Percentiles rank a stretch among this genome's conserved stretches.
Conservation (phyloP, 2,329 filamentous ascomycete genomes). For the Verticillium tricorpus region DNA sequence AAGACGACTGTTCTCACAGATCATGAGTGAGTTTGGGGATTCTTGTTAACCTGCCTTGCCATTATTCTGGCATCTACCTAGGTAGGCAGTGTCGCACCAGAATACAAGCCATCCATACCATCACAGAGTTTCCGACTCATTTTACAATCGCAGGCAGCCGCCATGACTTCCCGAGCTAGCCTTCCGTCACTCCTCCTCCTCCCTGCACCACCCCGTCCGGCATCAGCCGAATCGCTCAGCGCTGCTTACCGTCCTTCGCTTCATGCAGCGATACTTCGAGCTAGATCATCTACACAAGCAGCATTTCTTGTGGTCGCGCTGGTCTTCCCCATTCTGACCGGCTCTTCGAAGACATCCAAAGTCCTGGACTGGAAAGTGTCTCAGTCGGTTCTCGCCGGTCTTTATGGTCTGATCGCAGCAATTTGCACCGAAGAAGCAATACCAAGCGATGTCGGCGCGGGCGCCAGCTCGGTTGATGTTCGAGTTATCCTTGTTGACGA, state of each 20-base stretch:
- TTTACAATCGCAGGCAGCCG: too few relatives aligned
- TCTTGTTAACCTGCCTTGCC: too few relatives aligned
- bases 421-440: constrained; percentile 60
- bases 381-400: constrained; percentile 67
- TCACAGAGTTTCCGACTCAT: too few relatives aligned
- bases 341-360: constrained; percentile 42
- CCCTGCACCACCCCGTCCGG: constrained; percentile 56
- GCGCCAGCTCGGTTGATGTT: constrained; percentile 67
- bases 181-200: constrained; percentile 56
- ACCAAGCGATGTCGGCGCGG: constrained; percentile 52
- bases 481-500: constrained; percentile 71
- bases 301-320: constrained; percentile 51
- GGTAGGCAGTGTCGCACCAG: too few relatives aligned
- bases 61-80: too few relatives aligned
- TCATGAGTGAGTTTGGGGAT: too few relatives aligned
- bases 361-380: constrained; percentile 60
- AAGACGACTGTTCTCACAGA: too few relatives aligned
- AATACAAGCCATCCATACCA: too few relatives aligned
- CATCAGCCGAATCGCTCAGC: constrained; percentile 44
- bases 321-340: constrained; percentile 55
- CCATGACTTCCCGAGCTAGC: neutral
- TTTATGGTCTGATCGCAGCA: constrained; percentile 74
- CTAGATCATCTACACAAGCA: constrained; percentile 33
- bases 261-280: constrained; percentile 44
- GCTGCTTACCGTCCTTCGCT: constrained; percentile 59